Conservation (phyloP, 257 asterid species). For the Solanum megistacrolobum region DNA sequence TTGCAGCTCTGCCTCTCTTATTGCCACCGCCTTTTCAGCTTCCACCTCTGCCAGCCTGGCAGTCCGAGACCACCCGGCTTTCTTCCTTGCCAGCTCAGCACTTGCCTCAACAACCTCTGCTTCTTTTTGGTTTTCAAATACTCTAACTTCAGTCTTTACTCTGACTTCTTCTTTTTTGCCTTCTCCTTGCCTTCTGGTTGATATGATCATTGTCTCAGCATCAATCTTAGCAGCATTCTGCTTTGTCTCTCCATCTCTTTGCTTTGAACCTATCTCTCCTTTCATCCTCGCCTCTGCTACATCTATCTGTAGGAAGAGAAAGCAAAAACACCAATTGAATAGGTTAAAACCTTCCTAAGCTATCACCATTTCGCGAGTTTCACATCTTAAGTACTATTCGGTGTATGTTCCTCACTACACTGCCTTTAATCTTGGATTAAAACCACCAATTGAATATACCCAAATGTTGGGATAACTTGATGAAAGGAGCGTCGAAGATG, state of each 20-base stretch:
- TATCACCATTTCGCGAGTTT: background rate
- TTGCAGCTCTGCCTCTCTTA: constrained; percentile 39
- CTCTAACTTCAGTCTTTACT: constrained; percentile 34
- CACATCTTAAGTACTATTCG: background rate
- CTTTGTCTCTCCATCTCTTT: constrained; percentile 38
- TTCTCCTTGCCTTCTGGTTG: constrained; percentile 42
- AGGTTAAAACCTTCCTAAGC: background rate
- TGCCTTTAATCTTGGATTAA: too few relatives aligned
- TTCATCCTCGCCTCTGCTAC: constrained; percentile 60
- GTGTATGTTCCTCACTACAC: too few relatives aligned
- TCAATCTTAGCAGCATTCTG: constrained; percentile 55
- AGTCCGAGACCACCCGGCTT: constrained; percentile 51
- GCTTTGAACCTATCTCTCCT: constrained; percentile 50
- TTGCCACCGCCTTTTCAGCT: constrained; percentile 45
- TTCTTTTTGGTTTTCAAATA: constrained; percentile 38
- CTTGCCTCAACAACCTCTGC: constrained; percentile 54
- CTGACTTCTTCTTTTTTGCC: constrained; percentile 44
- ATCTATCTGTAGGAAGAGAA: background rate
- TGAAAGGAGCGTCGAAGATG: too few relatives aligned
- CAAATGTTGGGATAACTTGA: background rate
- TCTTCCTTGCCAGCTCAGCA: constrained; percentile 42
- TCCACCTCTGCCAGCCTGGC: constrained; percentile 50
- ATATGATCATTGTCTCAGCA: constrained; percentile 46
- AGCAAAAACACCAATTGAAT: background rate
- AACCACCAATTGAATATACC: background rate